phyloP scores from a whole-genome alignment of 164 flowering plant genomes.

The Magnolia changhungtana region DNA sequence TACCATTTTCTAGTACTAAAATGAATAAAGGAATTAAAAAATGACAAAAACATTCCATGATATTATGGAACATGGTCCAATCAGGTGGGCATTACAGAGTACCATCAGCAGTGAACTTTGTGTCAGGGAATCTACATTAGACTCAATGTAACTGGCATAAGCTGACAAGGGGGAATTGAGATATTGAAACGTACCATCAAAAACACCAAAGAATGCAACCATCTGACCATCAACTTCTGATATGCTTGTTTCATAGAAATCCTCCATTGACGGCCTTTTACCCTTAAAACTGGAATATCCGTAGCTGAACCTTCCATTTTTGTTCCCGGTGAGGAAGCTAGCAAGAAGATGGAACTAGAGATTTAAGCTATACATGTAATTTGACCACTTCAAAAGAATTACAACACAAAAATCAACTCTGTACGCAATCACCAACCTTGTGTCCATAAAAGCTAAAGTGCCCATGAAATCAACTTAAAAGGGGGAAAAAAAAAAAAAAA shows the following conservation, averaged over 20 bases:
- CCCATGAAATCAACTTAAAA: too few relatives aligned
- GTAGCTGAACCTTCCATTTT: conserved; percentile 57
- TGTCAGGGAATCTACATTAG: background rate
- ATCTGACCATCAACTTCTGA: conserved; percentile 75
- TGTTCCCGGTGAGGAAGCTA: conserved; percentile 58
- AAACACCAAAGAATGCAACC: conserved; percentile 83
- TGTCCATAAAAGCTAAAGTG: too few relatives aligned
- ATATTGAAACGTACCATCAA: conserved; percentile 53
- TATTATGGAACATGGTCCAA: background rate
- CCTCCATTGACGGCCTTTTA: conserved; percentile 80
- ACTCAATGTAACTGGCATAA: background rate
- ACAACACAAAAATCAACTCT: too few relatives aligned
- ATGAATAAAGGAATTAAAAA: background rate
- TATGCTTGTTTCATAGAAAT: conserved; percentile 64
- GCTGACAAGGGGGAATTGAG: background rate
- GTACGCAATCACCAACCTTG: too few relatives aligned
- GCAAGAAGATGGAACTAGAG: conserved; percentile 5
- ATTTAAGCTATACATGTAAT: background rate
- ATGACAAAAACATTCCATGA: background rate
- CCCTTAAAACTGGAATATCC: conserved; percentile 81
- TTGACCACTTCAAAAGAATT: background rate
- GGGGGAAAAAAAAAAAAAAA: too few relatives aligned
- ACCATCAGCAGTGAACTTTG: background rate
- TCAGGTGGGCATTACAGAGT: background rate
- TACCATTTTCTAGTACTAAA: background rate